A percentile compares a stretch with the other conserved stretches of the same genome.
phyloP scores from a whole-genome alignment of 345 rosid genomes.

The Streptanthus diversifolius region DNA sequence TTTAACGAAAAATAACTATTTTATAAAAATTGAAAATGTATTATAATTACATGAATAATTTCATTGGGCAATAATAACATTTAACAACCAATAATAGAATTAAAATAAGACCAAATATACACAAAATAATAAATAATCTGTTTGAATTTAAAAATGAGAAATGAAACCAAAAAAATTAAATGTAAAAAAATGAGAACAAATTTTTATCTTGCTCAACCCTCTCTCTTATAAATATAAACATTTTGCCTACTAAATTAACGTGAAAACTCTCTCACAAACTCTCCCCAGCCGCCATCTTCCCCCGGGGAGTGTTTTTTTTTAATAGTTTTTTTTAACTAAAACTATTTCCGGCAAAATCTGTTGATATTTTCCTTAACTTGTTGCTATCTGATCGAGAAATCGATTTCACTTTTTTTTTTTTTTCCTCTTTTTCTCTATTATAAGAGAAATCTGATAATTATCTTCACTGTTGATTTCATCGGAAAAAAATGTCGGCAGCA shows the following conservation, averaged over 20 bases:
- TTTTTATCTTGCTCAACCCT: background rate
- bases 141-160: background rate
- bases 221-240: background rate
- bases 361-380: background rate
- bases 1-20: no score
- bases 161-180: background rate
- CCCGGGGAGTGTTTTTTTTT: background rate
- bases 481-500: slow-evolving; percentile 51
- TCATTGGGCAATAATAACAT: background rate
- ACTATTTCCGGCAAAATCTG: background rate
- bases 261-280: background rate
- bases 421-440: background rate
- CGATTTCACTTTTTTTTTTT: background rate
- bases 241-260: background rate
- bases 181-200: background rate
- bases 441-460: background rate
- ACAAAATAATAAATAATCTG: background rate
- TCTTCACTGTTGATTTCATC: background rate
- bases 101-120: background rate
- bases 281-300: slow-evolving; percentile 32
- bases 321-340: background rate
- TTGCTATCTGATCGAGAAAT: background rate
- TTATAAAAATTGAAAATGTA: background rate
- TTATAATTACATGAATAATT: background rate
- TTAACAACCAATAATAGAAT: background rate